Base-by-base conservation (phyloP, 2,329 filamentous ascomycete species). In the Diaporthe australafricana region DNA sequence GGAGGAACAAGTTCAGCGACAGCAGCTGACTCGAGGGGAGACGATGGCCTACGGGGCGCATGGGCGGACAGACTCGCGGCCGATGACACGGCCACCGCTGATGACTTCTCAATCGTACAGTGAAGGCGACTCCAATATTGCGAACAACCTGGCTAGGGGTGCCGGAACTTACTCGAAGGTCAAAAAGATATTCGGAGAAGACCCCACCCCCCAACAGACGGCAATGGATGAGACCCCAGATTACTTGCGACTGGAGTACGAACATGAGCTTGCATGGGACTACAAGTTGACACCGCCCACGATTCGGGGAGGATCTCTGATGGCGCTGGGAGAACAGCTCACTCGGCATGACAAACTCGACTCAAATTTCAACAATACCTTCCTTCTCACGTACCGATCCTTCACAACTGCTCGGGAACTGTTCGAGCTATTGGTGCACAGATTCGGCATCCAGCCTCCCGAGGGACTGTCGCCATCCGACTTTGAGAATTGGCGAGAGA, bases 291-390 rank as follows among this genome's bases (percentile, higher is more conserved):
- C 91, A 38, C 90, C 91, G 2, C 91, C 93, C 30, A 88, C 92
- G 38, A 88, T 99, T 71, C 96, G 95, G 81, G 96, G 96, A 75
- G 96, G 96, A 57, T 97, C 96, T 0, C 84, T 99, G 25, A 88
- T 94, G 38, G 96, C 94, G 5, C 86, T 99, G 71, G 96, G 98
- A 7, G 96, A 98, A 81, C 96, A 98, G 79, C 88, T 99, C 55
- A 99, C 96, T 20, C 91, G 96, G 62, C 96, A 99, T 79, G 96
- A 99, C 83, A 96, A 97, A 79, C 89, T 98, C 17, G 96, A 98
- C 79, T 94, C 95, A 3, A 96, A 89, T 74, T 98, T 98, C 84
- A 98, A 98, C 85, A 97, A 96, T 78, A 99, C 96, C 0, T 99
- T 99, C 87, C 90, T 99, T 20, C 89, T 99, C 47, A 99, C 96